Evolutionary conservation across 306 rosid species (phyloP).

Genomic region (Trifolium dubium): DNA sequence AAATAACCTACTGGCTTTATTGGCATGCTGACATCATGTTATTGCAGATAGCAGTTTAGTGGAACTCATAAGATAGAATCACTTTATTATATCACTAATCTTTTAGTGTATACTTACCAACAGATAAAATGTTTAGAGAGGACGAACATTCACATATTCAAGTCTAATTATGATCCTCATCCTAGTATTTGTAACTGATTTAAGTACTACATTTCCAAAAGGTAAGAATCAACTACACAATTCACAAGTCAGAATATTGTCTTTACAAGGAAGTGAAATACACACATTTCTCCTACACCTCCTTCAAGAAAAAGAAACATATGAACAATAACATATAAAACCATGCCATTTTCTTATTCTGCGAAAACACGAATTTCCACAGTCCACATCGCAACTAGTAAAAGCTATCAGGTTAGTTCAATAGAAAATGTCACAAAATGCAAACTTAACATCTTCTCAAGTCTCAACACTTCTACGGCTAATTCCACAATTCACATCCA

Average conservation of each 20-base stretch:
- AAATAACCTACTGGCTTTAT: slow-evolving; percentile 16
- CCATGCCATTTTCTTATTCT: slow-evolving; percentile 11
- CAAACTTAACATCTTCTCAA: slow-evolving; percentile 11
- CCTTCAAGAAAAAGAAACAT: not conserved
- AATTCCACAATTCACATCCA: not conserved
- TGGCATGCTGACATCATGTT: not conserved
- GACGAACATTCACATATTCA: not conserved
- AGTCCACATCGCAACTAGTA: not conserved
- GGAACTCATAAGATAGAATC: not conserved
- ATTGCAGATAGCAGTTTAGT: not conserved
- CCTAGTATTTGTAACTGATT: not conserved
- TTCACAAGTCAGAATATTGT: not conserved
- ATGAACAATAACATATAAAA: slow-evolving; percentile 29
- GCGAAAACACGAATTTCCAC: not conserved
- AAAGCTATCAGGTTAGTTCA: not conserved
- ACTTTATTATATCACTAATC: not conserved
- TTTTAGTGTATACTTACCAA: not conserved
- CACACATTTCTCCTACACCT: not conserved
- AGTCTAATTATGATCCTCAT: not conserved
- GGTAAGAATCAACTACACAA: not conserved
- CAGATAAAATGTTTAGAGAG: not conserved
- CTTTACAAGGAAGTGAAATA: slow-evolving; percentile 13
- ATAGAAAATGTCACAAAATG: slow-evolving; percentile 1
- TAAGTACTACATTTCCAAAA: not conserved
- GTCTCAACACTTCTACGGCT: not conserved